Evolutionary conservation across 441 rosid genomes (phyloP).

Genomic region (Eutrema salsugineum): DNA sequence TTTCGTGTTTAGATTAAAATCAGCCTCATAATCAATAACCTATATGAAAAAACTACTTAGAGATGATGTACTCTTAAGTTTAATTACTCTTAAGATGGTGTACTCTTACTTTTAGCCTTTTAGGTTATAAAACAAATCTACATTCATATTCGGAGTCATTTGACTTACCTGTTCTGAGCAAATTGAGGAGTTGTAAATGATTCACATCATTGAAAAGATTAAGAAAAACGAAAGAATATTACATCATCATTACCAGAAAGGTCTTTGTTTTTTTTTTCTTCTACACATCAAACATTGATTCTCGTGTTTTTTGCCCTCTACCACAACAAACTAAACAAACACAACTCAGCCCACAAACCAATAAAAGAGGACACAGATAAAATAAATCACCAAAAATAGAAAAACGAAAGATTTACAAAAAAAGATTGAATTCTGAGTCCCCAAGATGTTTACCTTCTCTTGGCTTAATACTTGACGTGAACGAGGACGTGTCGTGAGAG

Average conservation of each 20-base stretch:
- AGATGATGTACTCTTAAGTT: background rate
- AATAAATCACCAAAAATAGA: conserved; percentile 22
- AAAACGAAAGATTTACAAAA: conserved; percentile 29
- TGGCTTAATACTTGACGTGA: conserved; percentile 22
- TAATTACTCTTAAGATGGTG: too few relatives aligned
- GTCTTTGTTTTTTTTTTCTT: background rate
- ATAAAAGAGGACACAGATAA: conserved; percentile 9
- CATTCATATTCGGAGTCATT: background rate
- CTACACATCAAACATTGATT: conserved; percentile 30
- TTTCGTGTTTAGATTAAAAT: background rate
- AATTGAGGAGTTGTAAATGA: background rate
- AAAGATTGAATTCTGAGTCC: conserved; percentile 17
- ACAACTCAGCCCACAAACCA: conserved; percentile 26
- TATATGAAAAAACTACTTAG: background rate
- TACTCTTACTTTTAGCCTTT: background rate
- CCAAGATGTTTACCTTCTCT: conserved; percentile 28
- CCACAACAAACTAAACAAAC: conserved; percentile 24
- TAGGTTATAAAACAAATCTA: background rate
- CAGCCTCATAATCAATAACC: background rate
- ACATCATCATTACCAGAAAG: conserved; percentile 25
- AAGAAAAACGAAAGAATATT: conserved; percentile 17
- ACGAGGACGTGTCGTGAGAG: conserved; percentile 15
- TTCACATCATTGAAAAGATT: background rate
- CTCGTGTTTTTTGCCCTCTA: conserved; percentile 24
- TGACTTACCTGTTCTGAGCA: background rate